Evolutionary conservation across 768 basidiomycete species (phyloP), one percentile per base, ranked within the genome.

Genomic region (Clitopilus passeckerianus): DNA sequence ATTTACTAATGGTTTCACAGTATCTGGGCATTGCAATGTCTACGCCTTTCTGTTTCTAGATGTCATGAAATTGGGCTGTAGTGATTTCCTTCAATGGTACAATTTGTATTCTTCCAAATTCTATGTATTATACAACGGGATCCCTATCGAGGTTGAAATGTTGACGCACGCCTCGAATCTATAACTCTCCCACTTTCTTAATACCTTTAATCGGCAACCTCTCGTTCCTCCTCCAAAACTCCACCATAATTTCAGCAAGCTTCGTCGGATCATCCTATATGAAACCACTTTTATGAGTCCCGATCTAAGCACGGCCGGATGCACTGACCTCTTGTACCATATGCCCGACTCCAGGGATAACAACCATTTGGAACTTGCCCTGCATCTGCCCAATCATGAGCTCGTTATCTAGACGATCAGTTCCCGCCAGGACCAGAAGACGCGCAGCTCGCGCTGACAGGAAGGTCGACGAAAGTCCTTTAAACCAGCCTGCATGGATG

Each of bases 321-420:
- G 57, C 63, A 69, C 83, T 50, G 57, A 93, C 94, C 80, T 98
- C 96, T 52, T 98, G 96, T 22, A 99, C 69, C 77, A 97, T 91
- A 68, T 99, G 97, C 0, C 97, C 96, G 0, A 93, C 92, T 34
- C 87, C 86, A 8, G 86, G 83, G 60, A 96, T 81, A 35, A 99
- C 93, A 22, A 83, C 87, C 70, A 98, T 81, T 73, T 98, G 96
- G 73, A 98, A 99, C 71, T 97, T 98, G 67, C 89, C 92, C 70
- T 89, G 93, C 93, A 96, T 95, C 68, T 95, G 93, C 0, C 90
- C 97, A 54, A 98, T 94, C 89, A 96, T 97, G 52, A 99, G 80
- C 64, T 93, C 87, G 65, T 85, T 89, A 67, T 99, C 97, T 4
- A 98, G 83, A 16, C 95, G 80, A 65, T 99, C 97, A 16, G 95